These are phyloP conservation scores for Anastatica hierochuntica DNA, from an alignment of 345 rosid genomes.

Conservation along the genomic window DNA sequence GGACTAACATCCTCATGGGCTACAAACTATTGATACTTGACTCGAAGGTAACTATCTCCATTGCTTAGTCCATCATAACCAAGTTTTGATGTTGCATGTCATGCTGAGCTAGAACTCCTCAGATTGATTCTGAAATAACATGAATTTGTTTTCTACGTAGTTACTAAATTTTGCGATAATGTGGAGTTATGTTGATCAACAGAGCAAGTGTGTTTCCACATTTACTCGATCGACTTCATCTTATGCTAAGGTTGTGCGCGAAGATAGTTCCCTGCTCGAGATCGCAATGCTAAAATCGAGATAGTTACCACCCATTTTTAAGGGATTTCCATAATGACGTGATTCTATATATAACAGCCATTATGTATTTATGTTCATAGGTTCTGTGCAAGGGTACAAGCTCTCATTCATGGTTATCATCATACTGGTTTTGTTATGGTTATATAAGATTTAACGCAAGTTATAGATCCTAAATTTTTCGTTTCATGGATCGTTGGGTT, in stretches of 20 bases:
- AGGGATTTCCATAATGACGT: not conserved
- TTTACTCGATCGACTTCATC: slow-evolving; percentile 77
- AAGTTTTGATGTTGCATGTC: too few species aligned
- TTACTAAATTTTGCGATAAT: slow-evolving; percentile 83
- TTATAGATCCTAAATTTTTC: slow-evolving; percentile 95
- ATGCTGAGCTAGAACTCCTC: too few species aligned
- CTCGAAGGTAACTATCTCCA: too few species aligned
- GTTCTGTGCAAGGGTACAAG: slow-evolving; percentile 95
- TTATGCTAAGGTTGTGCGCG: slow-evolving; percentile 63
- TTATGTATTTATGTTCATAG: slow-evolving; percentile 26
- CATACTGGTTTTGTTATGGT: slow-evolving; percentile 96
- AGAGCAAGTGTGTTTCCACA: slow-evolving; percentile 72
- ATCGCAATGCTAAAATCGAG: slow-evolving; percentile 75
- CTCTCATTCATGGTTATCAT: slow-evolving; percentile 89
- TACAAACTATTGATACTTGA: too few species aligned
- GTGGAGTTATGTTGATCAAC: slow-evolving; percentile 91
- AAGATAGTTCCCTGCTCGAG: slow-evolving; percentile 58
- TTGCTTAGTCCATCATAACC: too few species aligned
- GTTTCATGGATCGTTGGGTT: slow-evolving; percentile 91
- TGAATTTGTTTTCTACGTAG: slow-evolving; percentile 32
- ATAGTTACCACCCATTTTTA: slow-evolving; percentile 31
- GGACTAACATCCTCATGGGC: too few species aligned
- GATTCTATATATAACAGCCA: not conserved
- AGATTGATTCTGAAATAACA: not conserved
- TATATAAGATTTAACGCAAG: slow-evolving; percentile 71